Evolutionary conservation across 257 asterid genomes (phyloP).

Genomic region (Penstemon newberryi): DNA sequence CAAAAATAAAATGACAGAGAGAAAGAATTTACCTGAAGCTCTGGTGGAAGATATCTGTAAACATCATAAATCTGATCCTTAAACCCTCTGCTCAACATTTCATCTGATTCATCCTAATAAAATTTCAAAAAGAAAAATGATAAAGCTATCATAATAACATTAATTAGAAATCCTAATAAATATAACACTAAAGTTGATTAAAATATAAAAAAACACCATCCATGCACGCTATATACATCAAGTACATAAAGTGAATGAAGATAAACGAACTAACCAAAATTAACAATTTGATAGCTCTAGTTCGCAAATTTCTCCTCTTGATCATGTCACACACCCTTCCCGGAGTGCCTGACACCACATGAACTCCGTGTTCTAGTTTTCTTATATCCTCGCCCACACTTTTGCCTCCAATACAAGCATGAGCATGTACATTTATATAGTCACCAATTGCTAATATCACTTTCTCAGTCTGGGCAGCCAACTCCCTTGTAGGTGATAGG

Average conservation of each 20-base stretch:
- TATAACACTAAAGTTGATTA: not conserved
- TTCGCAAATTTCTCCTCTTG: slow-evolving; percentile 88
- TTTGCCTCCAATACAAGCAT: slow-evolving; percentile 97
- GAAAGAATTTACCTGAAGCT: slow-evolving; percentile 65
- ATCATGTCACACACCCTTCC: slow-evolving; percentile 99
- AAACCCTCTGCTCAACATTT: slow-evolving; percentile 97
- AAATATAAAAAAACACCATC: slow-evolving; percentile 4
- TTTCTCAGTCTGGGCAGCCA: slow-evolving; percentile 94
- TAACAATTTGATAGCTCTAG: slow-evolving; percentile 78
- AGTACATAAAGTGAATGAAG: slow-evolving; percentile 6
- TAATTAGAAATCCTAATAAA: not conserved
- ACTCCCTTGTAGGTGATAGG: slow-evolving; percentile 93
- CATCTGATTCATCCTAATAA: slow-evolving; percentile 93
- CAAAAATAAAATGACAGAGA: not conserved
- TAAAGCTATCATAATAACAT: slow-evolving; percentile 5
- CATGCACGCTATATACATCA: not conserved
- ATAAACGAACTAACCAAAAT: slow-evolving; percentile 58
- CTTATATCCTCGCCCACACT: slow-evolving; percentile 96
- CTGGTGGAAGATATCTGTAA: slow-evolving; percentile 98
- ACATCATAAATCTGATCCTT: slow-evolving; percentile 99
- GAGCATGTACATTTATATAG: slow-evolving; percentile 82
- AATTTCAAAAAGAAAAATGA: slow-evolving; percentile 10
- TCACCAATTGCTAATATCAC: slow-evolving; percentile 91
- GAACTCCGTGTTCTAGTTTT: slow-evolving; percentile 94
- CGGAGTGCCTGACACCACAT: slow-evolving; percentile 98